These are phyloP conservation scores for Cryomyces antarcticus DNA, from an alignment of 495 filamentous ascomycete genomes.

Conservation along the genomic window DNA sequence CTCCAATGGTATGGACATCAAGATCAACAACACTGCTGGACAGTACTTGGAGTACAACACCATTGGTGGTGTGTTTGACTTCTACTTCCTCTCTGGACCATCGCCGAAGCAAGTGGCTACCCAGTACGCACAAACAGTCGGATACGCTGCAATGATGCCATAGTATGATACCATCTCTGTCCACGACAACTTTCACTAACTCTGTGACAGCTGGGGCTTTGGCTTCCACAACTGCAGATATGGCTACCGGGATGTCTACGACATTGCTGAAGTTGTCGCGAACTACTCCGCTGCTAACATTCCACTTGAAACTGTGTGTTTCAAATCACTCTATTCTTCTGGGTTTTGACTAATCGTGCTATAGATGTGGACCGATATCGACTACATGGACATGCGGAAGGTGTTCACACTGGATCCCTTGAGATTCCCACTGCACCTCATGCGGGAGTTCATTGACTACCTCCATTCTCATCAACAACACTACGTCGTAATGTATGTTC, in stretches of 20 bases:
- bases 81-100: constrained; percentile 67
- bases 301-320: constrained; percentile 43
- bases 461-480: constrained; percentile 58
- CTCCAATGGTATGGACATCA: constrained; percentile 76
- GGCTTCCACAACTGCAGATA: constrained; percentile 70
- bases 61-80: constrained; percentile 65
- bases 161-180: constrained; percentile 26
- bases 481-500: constrained; percentile 29
- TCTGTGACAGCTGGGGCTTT: constrained; percentile 35
- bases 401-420: constrained; percentile 61
- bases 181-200: constrained; percentile 41
- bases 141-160: constrained; percentile 54
- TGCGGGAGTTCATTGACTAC: constrained; percentile 49
- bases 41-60: constrained; percentile 76
- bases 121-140: constrained; percentile 48
- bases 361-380: constrained; percentile 66
- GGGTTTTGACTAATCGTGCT: background rate
- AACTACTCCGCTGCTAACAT: constrained; percentile 62
- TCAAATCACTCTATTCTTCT: background rate
- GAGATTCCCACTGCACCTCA: constrained; percentile 43
- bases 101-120: constrained; percentile 46
- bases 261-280: constrained; percentile 58
- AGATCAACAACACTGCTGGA: constrained; percentile 44
- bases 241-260: constrained; percentile 56
- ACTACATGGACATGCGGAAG: constrained; percentile 23